Conservation (phyloP, 2,329 filamentous ascomycete species). For the Calonectria leucothoes region DNA sequence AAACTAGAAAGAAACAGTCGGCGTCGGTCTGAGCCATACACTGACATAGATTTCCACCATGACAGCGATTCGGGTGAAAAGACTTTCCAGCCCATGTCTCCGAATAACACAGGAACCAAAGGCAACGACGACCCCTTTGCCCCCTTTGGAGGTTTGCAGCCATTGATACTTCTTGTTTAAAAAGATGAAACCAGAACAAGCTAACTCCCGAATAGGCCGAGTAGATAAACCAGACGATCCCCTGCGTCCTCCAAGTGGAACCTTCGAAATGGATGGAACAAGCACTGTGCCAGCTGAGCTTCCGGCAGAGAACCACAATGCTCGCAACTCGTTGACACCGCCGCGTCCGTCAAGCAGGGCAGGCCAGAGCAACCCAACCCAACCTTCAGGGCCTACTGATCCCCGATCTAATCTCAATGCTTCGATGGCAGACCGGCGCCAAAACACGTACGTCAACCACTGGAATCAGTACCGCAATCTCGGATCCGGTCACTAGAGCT, state of each 20-base stretch:
- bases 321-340: slow-evolving; percentile 16
- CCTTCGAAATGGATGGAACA: slow-evolving; percentile 54
- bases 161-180: not conserved
- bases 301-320: slow-evolving; percentile 39
- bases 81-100: slow-evolving; percentile 37
- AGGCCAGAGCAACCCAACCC: slow-evolving; percentile 21
- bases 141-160: slow-evolving; percentile 56
- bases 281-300: slow-evolving; percentile 47
- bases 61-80: slow-evolving; percentile 42
- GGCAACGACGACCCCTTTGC: slow-evolving; percentile 53
- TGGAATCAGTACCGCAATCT: slow-evolving; percentile 50
- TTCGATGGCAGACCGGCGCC: slow-evolving; percentile 41
- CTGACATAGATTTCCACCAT: slow-evolving; percentile 23
- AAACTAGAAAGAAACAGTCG: slow-evolving; percentile 11
- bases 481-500: slow-evolving; percentile 16
- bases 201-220: slow-evolving; percentile 45
- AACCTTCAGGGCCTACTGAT: slow-evolving; percentile 37
- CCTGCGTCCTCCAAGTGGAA: slow-evolving; percentile 39
- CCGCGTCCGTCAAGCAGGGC: slow-evolving; percentile 16
- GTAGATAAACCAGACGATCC: slow-evolving; percentile 45
- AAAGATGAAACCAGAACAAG: not conserved
- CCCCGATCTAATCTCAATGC: slow-evolving; percentile 50
- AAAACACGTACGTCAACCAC: slow-evolving; percentile 50
- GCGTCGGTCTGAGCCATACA: not conserved
- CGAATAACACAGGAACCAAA: slow-evolving; percentile 41